phyloP scores from a whole-genome alignment of 78 protist species.

The Pigoraptor vietnamica region DNA sequence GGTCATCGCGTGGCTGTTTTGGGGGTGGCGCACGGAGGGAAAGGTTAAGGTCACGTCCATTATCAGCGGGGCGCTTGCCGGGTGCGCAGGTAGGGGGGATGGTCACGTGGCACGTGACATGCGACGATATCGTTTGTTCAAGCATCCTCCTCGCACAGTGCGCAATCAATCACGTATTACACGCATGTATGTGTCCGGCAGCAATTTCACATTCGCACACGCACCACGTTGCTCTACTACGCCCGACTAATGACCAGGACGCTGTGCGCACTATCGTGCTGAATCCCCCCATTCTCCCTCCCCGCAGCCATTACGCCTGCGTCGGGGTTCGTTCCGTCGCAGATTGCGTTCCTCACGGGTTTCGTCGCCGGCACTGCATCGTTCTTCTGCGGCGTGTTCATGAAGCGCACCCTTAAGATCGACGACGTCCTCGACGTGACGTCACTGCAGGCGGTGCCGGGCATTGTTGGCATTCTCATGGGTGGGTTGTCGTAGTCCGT shows the following conservation, averaged over 20 bases:
- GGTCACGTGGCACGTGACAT: not conserved
- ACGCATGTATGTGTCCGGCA: not conserved
- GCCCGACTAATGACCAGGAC: no score
- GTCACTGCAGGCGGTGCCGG: slow-evolving; percentile 63
- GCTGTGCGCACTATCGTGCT: no score
- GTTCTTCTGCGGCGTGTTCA: slow-evolving; percentile 26
- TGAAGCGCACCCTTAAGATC: slow-evolving; percentile 48
- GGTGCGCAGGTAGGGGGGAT: not conserved
- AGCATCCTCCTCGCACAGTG: not conserved
- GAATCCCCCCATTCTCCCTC: no score
- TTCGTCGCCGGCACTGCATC: slow-evolving; percentile 42
- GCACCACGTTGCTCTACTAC: no score
- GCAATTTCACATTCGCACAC: no score
- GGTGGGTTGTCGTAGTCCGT: not conserved
- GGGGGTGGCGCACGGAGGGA: not conserved
- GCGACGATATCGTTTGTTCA: not conserved
- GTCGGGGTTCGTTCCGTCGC: slow-evolving; percentile 58
- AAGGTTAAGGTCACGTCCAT: not conserved
- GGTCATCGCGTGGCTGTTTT: not conserved
- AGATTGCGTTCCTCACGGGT: slow-evolving; percentile 50
- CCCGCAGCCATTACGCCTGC: slow-evolving; percentile 79
- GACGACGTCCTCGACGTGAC: slow-evolving; percentile 74
- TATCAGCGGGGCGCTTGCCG: not conserved
- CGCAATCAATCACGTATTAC: no score
- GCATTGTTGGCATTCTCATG: slow-evolving; percentile 45